These are phyloP conservation scores for Lactarius deliciosus DNA, from an alignment of 768 basidiomycete genomes.

Conservation along the genomic window DNA sequence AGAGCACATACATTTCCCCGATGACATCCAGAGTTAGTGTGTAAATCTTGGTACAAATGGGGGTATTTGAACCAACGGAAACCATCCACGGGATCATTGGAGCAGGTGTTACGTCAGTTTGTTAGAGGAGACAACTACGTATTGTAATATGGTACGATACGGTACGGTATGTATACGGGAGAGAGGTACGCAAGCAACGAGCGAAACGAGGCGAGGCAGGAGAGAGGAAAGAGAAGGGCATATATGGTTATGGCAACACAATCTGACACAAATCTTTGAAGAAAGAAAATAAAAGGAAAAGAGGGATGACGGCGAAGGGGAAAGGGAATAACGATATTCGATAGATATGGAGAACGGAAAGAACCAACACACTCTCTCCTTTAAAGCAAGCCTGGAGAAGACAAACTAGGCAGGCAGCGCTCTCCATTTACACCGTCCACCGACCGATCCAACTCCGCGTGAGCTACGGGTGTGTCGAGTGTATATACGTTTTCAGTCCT, in stretches of 20 bases:
- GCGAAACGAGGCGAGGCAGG: slow-evolving; percentile 15
- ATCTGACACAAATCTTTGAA: slow-evolving; percentile 6
- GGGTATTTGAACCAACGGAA: background rate
- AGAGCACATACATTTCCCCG: no score
- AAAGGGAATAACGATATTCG: slow-evolving; percentile 29
- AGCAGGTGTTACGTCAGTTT: slow-evolving; percentile 12
- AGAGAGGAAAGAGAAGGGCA: slow-evolving; percentile 9
- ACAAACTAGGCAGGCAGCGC: slow-evolving; percentile 13
- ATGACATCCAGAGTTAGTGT: no score
- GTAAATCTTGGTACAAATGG: background rate
- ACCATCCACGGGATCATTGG: background rate
- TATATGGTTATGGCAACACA: slow-evolving; percentile 20
- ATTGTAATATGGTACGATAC: slow-evolving; percentile 27
- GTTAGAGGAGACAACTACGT: slow-evolving; percentile 21
- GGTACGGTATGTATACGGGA: slow-evolving; percentile 20
- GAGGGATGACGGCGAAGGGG: slow-evolving; percentile 19
- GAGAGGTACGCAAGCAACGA: slow-evolving; percentile 20
- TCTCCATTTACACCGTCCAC: slow-evolving; percentile 24
- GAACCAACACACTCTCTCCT: slow-evolving; percentile 21
- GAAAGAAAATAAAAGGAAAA: slow-evolving; percentile 1
- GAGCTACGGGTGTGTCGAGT: slow-evolving; percentile 16
- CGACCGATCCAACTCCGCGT: slow-evolving; percentile 16
- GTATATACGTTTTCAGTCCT: slow-evolving; percentile 23
- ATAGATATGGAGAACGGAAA: slow-evolving; percentile 26
- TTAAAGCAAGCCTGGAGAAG: slow-evolving; percentile 15